phyloP scores from a whole-genome alignment of 139 green algal species.

The Volvox africanus region DNA sequence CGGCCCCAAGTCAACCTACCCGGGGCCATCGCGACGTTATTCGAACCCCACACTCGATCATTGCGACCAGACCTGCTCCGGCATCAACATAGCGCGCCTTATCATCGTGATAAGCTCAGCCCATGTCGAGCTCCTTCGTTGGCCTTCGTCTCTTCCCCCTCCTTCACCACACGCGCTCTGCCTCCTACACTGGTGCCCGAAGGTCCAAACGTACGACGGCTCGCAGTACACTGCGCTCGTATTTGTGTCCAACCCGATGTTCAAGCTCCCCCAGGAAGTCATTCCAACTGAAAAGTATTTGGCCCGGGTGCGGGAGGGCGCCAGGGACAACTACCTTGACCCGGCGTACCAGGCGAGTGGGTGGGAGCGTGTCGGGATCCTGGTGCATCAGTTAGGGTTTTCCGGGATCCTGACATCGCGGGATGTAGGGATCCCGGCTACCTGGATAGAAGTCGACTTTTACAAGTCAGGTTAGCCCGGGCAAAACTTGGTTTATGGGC shows the following conservation, averaged over 20 bases:
- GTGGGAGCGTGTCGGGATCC: background rate
- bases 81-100: too few relatives aligned
- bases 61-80: too few relatives aligned
- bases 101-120: too few relatives aligned
- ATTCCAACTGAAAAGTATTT: slow-evolving; percentile 61
- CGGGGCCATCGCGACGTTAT: too few relatives aligned
- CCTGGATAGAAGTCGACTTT: too few relatives aligned
- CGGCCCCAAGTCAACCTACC: too few relatives aligned
- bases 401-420: too few relatives aligned
- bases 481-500: too few relatives aligned
- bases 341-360: slow-evolving; percentile 57
- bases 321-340: slow-evolving; percentile 68
- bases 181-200: background rate
- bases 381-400: too few relatives aligned
- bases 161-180: background rate
- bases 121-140: background rate
- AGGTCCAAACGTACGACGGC: slow-evolving; percentile 69
- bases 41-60: too few relatives aligned
- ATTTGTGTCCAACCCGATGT: slow-evolving; percentile 59
- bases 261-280: slow-evolving; percentile 47
- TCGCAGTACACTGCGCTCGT: slow-evolving; percentile 24
- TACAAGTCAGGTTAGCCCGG: too few relatives aligned
- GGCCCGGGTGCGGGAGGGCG: slow-evolving; percentile 56
- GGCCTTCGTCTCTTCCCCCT: background rate
- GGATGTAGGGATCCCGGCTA: too few relatives aligned